Evolutionary conservation across 169 alveolate genomes (phyloP).

Genomic region (Plasmodium gallinaceum): DNA sequence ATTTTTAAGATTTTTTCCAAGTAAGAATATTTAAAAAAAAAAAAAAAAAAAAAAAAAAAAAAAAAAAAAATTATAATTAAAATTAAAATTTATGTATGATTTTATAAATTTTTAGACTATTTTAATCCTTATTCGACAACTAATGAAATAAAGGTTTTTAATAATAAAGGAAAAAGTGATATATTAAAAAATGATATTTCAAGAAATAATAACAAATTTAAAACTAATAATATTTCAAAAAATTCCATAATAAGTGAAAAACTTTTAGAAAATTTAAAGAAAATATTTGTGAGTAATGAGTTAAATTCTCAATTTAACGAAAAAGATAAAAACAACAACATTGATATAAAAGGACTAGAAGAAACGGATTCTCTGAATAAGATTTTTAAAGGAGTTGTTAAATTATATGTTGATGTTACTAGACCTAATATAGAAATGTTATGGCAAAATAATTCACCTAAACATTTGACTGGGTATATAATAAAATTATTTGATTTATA

Average conservation of each 20-base stretch:
- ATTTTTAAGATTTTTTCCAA: no score
- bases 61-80: no score
- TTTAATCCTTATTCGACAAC: no score
- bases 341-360: background rate
- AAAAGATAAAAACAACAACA: background rate
- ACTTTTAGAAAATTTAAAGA: background rate
- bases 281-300: background rate
- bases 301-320: background rate
- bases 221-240: background rate
- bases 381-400: conserved; percentile 84
- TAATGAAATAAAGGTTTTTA: no score
- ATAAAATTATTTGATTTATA: background rate
- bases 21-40: no score
- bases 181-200: background rate
- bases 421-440: conserved; percentile 89
- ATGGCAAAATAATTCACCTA: conserved; percentile 89
- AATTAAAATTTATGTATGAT: no score
- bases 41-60: no score
- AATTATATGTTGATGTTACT: conserved; percentile 87
- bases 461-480: conserved; percentile 84
- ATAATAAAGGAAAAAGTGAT: no score
- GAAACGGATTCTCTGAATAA: conserved; percentile 37
- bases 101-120: no score
- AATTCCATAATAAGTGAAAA: conserved; percentile 4
- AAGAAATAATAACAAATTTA: no score